Conservation (phyloP, 2,329 filamentous ascomycete species). For the Dryadomyces sulphureus region DNA sequence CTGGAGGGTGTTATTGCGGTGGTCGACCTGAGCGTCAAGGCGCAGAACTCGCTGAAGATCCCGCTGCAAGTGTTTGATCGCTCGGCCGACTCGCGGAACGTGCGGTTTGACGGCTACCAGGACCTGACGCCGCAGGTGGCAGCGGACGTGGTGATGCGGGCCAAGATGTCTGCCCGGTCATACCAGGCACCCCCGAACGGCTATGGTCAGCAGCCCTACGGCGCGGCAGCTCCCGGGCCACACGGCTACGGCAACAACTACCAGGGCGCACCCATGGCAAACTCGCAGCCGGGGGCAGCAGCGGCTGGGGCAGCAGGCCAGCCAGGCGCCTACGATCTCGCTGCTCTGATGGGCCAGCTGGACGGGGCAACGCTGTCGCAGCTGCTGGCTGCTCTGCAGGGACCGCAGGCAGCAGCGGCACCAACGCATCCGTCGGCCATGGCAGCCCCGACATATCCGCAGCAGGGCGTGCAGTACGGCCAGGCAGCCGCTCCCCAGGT, state of each 20-base stretch:
- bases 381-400: constrained; percentile 18
- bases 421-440: no score
- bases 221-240: background rate
- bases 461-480: background rate
- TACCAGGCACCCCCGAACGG: background rate
- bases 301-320: background rate
- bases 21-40: constrained; percentile 55
- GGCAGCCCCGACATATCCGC: background rate
- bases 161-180: constrained; percentile 33
- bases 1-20: constrained; percentile 81
- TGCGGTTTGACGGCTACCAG: constrained; percentile 77
- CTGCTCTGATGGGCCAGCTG: constrained; percentile 14
- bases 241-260: background rate
- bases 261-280: constrained; percentile 7
- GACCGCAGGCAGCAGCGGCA: background rate
- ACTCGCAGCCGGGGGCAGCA: constrained; percentile 7
- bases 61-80: constrained; percentile 77
- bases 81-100: constrained; percentile 54
- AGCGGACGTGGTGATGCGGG: constrained; percentile 64
- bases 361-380: constrained; percentile 20
- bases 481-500: constrained; percentile 14
- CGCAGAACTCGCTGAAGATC: constrained; percentile 59
- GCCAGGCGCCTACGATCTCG: constrained; percentile 9
- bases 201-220: constrained; percentile 8
- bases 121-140: constrained; percentile 66